These are phyloP conservation scores for Rugosomyces carneus DNA, from an alignment of 1,284 basidiomycete genomes.

Conservation along the genomic window DNA sequence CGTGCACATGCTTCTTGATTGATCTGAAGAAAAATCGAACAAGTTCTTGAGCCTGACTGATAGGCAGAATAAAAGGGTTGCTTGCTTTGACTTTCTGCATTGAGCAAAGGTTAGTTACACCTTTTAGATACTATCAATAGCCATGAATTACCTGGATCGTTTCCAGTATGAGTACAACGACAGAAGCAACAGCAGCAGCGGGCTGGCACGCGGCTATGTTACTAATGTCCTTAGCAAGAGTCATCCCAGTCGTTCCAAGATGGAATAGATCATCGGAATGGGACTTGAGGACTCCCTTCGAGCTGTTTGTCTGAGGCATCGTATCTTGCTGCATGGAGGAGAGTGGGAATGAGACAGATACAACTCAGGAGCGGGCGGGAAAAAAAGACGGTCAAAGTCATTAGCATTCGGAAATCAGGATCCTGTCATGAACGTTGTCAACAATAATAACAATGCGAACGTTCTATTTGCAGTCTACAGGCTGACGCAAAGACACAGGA, in stretches of 20 bases:
- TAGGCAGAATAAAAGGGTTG: not conserved
- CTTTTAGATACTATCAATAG: not conserved
- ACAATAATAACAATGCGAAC: too few relatives aligned
- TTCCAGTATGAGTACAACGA: conserved; percentile 9
- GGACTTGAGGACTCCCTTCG: not conserved
- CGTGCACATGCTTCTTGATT: conserved; percentile 12
- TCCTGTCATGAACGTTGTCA: too few relatives aligned
- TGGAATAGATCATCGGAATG: conserved; percentile 6
- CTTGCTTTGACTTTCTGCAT: conserved; percentile 11
- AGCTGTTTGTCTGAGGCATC: not conserved
- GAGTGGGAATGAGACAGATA: not conserved
- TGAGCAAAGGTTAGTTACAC: not conserved
- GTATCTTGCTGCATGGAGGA: not conserved
- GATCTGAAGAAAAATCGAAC: not conserved
- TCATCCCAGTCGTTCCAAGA: conserved; percentile 5
- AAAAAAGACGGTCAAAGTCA: not conserved
- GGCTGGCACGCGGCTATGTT: conserved; percentile 11
- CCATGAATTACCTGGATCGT: conserved; percentile 6
- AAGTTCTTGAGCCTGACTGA: not conserved
- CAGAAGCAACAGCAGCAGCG: conserved; percentile 9
- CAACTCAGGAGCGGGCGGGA: not conserved
- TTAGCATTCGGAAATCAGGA: too few relatives aligned
- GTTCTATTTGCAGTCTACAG: not conserved
- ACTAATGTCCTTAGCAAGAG: conserved; percentile 6
- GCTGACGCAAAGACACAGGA: not conserved